These are phyloP conservation scores for Rubroboletus pulcherrimus DNA, from an alignment of 768 basidiomycete genomes.

Conservation along the genomic window DNA sequence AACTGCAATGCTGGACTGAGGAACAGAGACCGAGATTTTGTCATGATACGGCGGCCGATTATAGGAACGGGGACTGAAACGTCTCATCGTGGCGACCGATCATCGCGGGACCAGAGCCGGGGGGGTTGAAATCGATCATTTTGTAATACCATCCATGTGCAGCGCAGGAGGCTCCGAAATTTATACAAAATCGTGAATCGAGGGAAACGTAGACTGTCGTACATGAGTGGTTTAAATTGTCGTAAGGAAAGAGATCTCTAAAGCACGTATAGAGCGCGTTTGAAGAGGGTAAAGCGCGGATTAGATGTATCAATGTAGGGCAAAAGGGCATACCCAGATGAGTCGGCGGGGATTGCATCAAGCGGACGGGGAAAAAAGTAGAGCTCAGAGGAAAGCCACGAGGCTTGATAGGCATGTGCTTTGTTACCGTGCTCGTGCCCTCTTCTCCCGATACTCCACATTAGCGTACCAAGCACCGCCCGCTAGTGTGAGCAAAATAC, in stretches of 20 bases:
- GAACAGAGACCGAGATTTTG: too few species aligned
- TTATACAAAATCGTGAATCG: background rate
- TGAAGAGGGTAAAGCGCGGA: background rate
- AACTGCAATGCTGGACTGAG: too few species aligned
- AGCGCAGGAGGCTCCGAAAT: background rate
- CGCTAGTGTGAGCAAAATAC: slow-evolving; percentile 77
- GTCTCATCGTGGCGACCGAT: too few species aligned
- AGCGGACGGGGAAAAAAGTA: background rate
- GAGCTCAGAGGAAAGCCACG: background rate
- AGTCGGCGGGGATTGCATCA: background rate
- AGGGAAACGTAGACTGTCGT: slow-evolving; percentile 4
- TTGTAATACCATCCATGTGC: background rate
- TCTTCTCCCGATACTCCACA: slow-evolving; percentile 58
- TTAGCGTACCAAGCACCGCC: slow-evolving; percentile 83
- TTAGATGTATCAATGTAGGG: background rate
- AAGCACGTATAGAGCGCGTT: background rate
- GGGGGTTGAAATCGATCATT: background rate
- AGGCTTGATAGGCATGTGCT: background rate
- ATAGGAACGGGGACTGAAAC: too few species aligned
- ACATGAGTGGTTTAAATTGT: background rate
- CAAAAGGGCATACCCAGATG: background rate
- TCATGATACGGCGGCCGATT: too few species aligned
- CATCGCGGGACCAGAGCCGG: background rate
- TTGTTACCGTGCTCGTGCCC: slow-evolving; percentile 16
- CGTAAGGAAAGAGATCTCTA: background rate